Base-by-base conservation (phyloP, 2,329 filamentous ascomycete genomes). In the Biscogniauxia marginata region DNA sequence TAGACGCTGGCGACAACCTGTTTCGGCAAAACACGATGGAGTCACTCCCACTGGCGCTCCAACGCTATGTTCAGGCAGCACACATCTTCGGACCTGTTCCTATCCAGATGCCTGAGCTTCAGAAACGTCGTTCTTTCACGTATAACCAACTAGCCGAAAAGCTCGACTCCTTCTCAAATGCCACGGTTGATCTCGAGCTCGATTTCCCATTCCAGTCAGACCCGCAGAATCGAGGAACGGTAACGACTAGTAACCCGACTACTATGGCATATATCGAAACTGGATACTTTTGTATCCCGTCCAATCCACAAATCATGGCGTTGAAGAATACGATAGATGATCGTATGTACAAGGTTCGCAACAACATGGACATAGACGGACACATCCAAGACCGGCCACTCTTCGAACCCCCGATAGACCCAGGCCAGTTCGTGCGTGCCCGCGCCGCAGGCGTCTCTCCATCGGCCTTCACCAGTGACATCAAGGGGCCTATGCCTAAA, bases 51-150 rank as follows among this genome's bases (percentile, higher is more conserved):
- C 30, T 56, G 3, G 54, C 54, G 1, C 39, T 56, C 5, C 54
- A 56, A 25, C 30, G 49, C 24, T 56, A 56, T 21, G 34, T 47
- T 46, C 49, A 56, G 34, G 54, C 54, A n/a, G 25, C 49, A 7
- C 49, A 56, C 9, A 13, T 56, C 9, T 52, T 52, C n/a, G 54
- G 54, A 4, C 54, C 49, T 7, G 20, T 4, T 23, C 39, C 47
- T 3, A 18, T 46, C 1, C 13, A 25, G 3, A 49, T 25, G n/a
- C n/a, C n/a, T n/a, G n/a, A n/a, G n/a, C n/a, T n/a, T n/a, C n/a
- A n/a, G n/a, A n/a, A n/a, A n/a, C n/a, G n/a, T n/a, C n/a, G n/a
- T n/a, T n/a, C n/a, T n/a, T n/a, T n/a, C n/a, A n/a, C n/a, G n/a
- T n/a, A n/a, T n/a, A n/a, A n/a, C n/a, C n/a, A n/a, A n/a, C n/a